Evolutionary conservation across 2,329 filamentous ascomycete species (phyloP).

Genomic region (Ophiostoma pallidulum): DNA sequence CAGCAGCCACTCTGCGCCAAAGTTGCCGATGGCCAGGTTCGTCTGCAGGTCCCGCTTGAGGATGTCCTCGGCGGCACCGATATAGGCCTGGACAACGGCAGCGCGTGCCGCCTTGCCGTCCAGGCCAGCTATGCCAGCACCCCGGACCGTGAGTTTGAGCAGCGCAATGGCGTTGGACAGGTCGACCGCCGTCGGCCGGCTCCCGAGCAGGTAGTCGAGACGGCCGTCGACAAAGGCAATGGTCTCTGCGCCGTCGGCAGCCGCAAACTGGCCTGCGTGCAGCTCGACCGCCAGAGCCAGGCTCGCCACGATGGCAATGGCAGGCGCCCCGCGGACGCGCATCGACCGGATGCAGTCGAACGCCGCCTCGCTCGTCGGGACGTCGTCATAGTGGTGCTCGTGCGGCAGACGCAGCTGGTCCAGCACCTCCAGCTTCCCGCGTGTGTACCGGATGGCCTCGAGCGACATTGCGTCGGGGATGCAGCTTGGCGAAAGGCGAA

Average conservation of each 20-base stretch:
- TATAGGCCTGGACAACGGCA: slow-evolving; percentile 59
- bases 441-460: slow-evolving; percentile 67
- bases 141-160: slow-evolving; percentile 55
- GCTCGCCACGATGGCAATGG: slow-evolving; percentile 95
- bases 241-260: slow-evolving; percentile 42
- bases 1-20: slow-evolving; percentile 76
- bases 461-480: slow-evolving; percentile 36
- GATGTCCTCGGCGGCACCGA: slow-evolving; percentile 75
- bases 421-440: slow-evolving; percentile 64
- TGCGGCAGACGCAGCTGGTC: slow-evolving; percentile 79
- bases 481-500: too few relatives aligned
- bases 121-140: slow-evolving; percentile 31
- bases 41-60: slow-evolving; percentile 77
- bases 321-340: slow-evolving; percentile 74
- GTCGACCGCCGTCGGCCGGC: slow-evolving; percentile 90
- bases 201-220: slow-evolving; percentile 78
- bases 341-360: slow-evolving; percentile 78
- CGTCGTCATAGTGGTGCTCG: slow-evolving; percentile 65
- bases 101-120: slow-evolving; percentile 34
- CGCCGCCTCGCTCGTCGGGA: slow-evolving; percentile 61
- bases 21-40: slow-evolving; percentile 74
- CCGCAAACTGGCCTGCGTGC: slow-evolving; percentile 38
- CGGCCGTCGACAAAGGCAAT: slow-evolving; percentile 65
- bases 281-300: slow-evolving; percentile 82
- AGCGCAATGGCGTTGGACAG: slow-evolving; percentile 81